These are phyloP conservation scores for Saposhnikovia divaricata DNA, from an alignment of 129 eudicot genomes.

Conservation along the genomic window DNA sequence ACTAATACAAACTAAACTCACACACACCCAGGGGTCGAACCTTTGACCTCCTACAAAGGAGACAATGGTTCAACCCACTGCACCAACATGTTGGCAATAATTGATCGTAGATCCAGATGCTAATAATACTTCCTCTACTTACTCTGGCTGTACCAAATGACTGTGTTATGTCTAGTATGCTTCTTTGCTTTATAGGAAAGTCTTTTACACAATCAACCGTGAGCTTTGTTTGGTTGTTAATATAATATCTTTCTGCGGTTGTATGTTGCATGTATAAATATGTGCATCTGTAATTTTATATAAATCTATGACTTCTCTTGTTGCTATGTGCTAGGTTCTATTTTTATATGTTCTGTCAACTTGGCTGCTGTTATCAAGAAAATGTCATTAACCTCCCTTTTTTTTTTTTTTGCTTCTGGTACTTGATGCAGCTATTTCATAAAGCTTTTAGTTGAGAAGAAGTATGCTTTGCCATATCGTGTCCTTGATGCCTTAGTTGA, in stretches of 20 bases:
- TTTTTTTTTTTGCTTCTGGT: slow-evolving; percentile 8
- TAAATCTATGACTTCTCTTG: background rate
- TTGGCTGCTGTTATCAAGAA: background rate
- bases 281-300: background rate
- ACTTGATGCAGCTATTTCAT: slow-evolving; percentile 69
- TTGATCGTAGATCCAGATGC: background rate
- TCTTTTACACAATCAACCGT: background rate
- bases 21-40: too few relatives aligned
- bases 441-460: slow-evolving; percentile 80
- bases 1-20: too few relatives aligned
- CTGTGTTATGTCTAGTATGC: background rate
- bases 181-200: background rate
- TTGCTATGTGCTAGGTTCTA: background rate
- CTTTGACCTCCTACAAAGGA: too few relatives aligned
- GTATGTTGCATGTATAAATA: background rate
- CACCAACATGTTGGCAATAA: too few relatives aligned
- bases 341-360: background rate
- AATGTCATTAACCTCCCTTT: slow-evolving; percentile 5
- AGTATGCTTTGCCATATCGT: slow-evolving; percentile 77
- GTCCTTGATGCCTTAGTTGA: slow-evolving; percentile 81
- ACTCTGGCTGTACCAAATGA: background rate
- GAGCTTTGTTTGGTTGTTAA: background rate
- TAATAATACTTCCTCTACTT: background rate
- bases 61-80: too few relatives aligned
- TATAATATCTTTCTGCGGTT: background rate